Evolutionary conservation across 2,329 filamentous ascomycete species (phyloP).

Genomic region (Ceratocystis variospora): DNA sequence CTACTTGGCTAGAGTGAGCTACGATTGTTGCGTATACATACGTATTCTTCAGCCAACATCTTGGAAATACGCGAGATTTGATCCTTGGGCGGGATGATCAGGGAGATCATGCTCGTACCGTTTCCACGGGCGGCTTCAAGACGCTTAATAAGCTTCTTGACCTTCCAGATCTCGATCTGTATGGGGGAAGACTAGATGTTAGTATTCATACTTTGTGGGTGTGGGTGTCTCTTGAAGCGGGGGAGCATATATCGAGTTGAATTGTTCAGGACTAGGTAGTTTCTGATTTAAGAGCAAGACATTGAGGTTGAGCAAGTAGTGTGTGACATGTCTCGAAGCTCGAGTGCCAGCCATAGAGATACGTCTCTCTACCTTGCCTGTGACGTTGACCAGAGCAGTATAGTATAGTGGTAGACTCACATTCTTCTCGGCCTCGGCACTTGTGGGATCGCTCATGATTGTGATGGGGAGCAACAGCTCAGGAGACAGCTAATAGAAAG

Average conservation of each 20-base stretch:
- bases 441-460: slow-evolving; percentile 77
- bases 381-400: neutral
- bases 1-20: neutral
- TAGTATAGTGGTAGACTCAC: slow-evolving; percentile 31
- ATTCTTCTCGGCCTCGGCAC: slow-evolving; percentile 97
- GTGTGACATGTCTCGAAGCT: neutral
- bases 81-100: slow-evolving; percentile 98
- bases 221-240: neutral
- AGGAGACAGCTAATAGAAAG: slow-evolving; percentile 20
- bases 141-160: slow-evolving; percentile 99
- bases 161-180: slow-evolving; percentile 78
- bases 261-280: neutral
- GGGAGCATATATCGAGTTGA: neutral
- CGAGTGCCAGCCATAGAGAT: neutral
- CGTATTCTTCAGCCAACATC: slow-evolving; percentile 99
- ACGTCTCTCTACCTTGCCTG: neutral
- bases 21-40: slow-evolving; percentile 33
- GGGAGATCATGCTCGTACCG: slow-evolving; percentile 98
- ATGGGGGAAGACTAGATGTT: neutral
- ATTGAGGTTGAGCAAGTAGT: neutral
- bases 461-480: slow-evolving; percentile 21
- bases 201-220: neutral
- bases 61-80: slow-evolving; percentile 92
- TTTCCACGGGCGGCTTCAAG: slow-evolving; percentile 95
- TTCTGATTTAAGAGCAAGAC: neutral